Evolutionary conservation across 2,329 filamentous ascomycete species (phyloP).

Genomic region (Arthrobotrys sphaeroides): DNA sequence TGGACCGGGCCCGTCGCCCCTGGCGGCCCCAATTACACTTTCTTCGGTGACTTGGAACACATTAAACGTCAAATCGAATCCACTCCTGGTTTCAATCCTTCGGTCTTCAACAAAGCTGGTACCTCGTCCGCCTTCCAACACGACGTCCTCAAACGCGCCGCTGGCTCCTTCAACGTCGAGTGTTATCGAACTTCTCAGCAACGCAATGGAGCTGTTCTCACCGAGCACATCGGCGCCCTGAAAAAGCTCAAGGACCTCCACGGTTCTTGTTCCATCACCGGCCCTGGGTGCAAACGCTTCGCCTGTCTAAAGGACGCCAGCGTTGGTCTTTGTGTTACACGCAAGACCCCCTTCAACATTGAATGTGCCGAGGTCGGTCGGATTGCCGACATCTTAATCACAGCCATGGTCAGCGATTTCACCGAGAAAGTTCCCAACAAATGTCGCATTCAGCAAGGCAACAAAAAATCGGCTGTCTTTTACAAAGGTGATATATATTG

Average conservation of each 20-base stretch:
- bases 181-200: conserved; percentile 10
- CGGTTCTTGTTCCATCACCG: conserved; percentile 26
- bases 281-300: conserved; percentile 12
- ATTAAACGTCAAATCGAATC: conserved; percentile 34
- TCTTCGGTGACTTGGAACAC: conserved; percentile 7
- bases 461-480: neutral
- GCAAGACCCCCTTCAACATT: conserved; percentile 9
- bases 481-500: conserved; percentile 21
- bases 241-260: conserved; percentile 7
- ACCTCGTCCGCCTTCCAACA: neutral
- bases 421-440: neutral
- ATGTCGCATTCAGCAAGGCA: neutral
- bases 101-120: neutral
- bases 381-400: conserved; percentile 31
- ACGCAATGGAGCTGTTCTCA: neutral
- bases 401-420: conserved; percentile 9
- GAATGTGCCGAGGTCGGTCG: conserved; percentile 25
- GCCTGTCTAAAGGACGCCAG: conserved; percentile 10
- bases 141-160: neutral
- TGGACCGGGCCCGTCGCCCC: conserved; percentile 31
- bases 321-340: conserved; percentile 22
- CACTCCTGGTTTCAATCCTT: conserved; percentile 25
- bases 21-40: conserved; percentile 24
- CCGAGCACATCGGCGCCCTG: neutral
- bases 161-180: conserved; percentile 8